Base-by-base conservation (phyloP, 140 eudicot genomes). In the Bidens hawaiensis region DNA sequence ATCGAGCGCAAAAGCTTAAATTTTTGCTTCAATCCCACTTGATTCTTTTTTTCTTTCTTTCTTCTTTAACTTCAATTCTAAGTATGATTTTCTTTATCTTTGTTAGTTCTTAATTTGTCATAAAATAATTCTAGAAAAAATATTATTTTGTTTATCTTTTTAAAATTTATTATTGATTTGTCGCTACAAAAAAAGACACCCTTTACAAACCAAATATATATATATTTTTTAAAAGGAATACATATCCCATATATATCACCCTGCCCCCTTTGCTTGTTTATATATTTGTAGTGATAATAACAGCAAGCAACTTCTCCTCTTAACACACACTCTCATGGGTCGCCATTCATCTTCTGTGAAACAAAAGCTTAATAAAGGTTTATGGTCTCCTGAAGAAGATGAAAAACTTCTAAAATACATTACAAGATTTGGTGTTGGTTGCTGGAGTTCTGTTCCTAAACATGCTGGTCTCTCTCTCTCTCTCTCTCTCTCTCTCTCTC, bases 371-470 rank as follows among this genome's bases (percentile, higher is more conserved):
- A 76, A 85, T 61, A 91, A 91, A 75, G 98, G 98, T 2, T 75
- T 91, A 42, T 91, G 98, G 98, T 91, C 96, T 23, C 98, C 98
- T 9, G 96, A 91, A 76, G 98, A 91, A 81, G 98, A 91, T 75
- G 96, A 91, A 55, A 91, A 91, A 41, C 75, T 91, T 72, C 83
- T 54, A 72, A 87, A 85, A 75, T 73, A 91, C 76, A 87, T 91
- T 67, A 71, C 87, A 27, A 67, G 83, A 65, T 87, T 82, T 23
- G 98, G 98, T 11, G 87, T 91, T 71, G 98, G 98, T 48, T 87
- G 95, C 78, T 91, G 98, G 98, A 91, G 96, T 71, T 82, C 98
- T 30, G 96, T 91, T 38, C 96, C 98, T 67, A 82, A 84, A 72
- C 77, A 80, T 26, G 89, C 98, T 25, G 98, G 98, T 87, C 70